Percentiles rank a stretch among this genome's conserved stretches.
Evolutionary conservation across 164 flowering plant species (phyloP).

Genomic region (Protea cynaroides): DNA sequence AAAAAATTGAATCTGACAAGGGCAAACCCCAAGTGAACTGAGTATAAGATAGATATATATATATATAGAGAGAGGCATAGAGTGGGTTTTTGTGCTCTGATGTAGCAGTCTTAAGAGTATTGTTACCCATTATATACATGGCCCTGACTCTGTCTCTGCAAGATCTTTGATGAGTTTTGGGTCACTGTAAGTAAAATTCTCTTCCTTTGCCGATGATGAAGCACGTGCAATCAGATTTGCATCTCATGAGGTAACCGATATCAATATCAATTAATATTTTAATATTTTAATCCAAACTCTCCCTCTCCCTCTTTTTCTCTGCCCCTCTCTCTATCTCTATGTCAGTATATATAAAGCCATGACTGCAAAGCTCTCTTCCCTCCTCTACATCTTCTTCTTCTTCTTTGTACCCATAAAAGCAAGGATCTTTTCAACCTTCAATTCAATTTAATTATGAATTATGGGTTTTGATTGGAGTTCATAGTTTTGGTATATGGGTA

Average conservation of each 20-base stretch:
- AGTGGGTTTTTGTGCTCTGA: slow-evolving; percentile 5
- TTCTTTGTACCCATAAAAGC: background rate
- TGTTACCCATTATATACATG: slow-evolving; percentile 10
- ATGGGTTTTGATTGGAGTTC: background rate
- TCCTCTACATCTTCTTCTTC: slow-evolving; percentile 10
- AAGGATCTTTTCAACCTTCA: background rate
- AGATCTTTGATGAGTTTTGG: slow-evolving; percentile 24
- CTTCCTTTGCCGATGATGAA: slow-evolving; percentile 34
- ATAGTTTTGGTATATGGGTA: background rate
- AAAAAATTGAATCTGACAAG: slow-evolving; percentile 54
- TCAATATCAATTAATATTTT: slow-evolving; percentile 5
- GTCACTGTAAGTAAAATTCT: slow-evolving; percentile 24
- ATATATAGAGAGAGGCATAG: slow-evolving; percentile 1
- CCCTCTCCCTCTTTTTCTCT: slow-evolving; percentile 13
- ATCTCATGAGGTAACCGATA: slow-evolving; percentile 32
- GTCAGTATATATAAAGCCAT: background rate
- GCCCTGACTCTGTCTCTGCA: slow-evolving; percentile 20
- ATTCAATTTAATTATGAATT: slow-evolving; percentile 3
- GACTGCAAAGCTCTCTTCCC: background rate
- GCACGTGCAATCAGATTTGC: slow-evolving; percentile 60
- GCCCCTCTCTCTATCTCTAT: slow-evolving; percentile 17
- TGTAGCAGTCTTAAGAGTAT: slow-evolving; percentile 8
- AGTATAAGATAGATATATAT: no score
- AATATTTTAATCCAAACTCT: slow-evolving; percentile 11
- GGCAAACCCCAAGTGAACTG: background rate